Percentiles rank a stretch among this genome's conserved stretches.
These are phyloP conservation scores for Silene conica DNA, from an alignment of 148 eudicot genomes.

Conservation along the genomic window DNA sequence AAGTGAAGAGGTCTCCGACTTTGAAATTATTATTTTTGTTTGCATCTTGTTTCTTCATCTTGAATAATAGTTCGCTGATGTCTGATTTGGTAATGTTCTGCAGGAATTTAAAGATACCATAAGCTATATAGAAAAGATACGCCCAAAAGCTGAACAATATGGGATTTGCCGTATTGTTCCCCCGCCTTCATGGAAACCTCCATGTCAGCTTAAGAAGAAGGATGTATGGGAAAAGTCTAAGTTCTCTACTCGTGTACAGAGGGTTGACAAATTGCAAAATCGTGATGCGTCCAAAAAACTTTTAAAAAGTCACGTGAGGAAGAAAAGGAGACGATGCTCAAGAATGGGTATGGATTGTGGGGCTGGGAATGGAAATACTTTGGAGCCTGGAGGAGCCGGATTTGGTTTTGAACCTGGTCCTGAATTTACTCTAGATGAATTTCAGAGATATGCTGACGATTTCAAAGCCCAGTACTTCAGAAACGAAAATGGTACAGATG, in stretches of 20 bases:
- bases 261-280: constrained; percentile 92
- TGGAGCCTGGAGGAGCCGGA: constrained; percentile 32
- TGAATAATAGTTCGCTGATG: constrained; percentile 12
- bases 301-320: constrained; percentile 46
- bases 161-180: constrained; percentile 97
- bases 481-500: constrained; percentile 28
- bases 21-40: background rate
- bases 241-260: constrained; percentile 78
- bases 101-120: constrained; percentile 91
- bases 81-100: constrained; percentile 21
- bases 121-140: constrained; percentile 68
- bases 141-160: constrained; percentile 67
- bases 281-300: constrained; percentile 55
- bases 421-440: constrained; percentile 72
- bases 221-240: constrained; percentile 66
- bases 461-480: constrained; percentile 79
- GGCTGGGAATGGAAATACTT: constrained; percentile 34
- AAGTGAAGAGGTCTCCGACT: constrained; percentile 63
- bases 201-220: constrained; percentile 63
- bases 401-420: constrained; percentile 99
- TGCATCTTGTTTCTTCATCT: background rate
- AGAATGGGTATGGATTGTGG: constrained; percentile 48
- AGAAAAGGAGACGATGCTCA: constrained; percentile 73
- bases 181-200: constrained; percentile 88
- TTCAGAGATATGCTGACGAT: constrained; percentile 83